phyloP scores from a whole-genome alignment of 1,284 basidiomycete genomes.

The Apiotrichum gamsii region DNA sequence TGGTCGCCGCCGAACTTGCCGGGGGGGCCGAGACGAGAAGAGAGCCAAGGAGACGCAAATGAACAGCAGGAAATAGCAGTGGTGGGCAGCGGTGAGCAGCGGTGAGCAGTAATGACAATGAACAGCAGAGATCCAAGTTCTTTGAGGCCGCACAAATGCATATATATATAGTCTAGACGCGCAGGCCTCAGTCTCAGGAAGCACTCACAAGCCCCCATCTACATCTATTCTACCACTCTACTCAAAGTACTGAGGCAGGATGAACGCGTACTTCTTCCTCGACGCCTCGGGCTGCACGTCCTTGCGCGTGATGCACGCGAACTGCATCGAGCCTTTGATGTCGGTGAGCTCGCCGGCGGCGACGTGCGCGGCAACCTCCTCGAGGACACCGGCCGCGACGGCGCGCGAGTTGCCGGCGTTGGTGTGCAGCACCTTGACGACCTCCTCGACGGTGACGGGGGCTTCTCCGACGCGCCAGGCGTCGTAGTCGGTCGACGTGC shows the following conservation, averaged over 20 bases:
- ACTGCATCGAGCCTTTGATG: constrained; percentile 72
- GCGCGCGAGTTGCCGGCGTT: constrained; percentile 77
- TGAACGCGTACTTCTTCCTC: constrained; percentile 65
- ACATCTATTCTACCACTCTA: too few species aligned
- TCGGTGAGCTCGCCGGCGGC: constrained; percentile 55
- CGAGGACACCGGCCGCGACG: constrained; percentile 64
- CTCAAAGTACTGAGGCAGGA: constrained; percentile 58
- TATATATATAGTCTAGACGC: too few species aligned
- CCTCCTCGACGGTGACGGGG: constrained; percentile 73
- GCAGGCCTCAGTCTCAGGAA: too few species aligned
- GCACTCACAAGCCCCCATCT: too few species aligned
- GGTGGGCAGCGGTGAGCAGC: too few species aligned
- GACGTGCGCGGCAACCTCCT: constrained; percentile 64
- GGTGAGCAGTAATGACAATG: too few species aligned
- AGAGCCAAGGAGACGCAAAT: too few species aligned
- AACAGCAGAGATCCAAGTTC: too few species aligned
- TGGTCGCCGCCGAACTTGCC: too few species aligned
- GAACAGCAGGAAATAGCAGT: too few species aligned
- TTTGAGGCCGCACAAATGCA: too few species aligned
- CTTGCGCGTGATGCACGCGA: constrained; percentile 72
- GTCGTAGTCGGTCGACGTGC: constrained; percentile 86
- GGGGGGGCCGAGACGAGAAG: too few species aligned
- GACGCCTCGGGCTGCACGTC: constrained; percentile 60
- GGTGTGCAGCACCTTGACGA: constrained; percentile 75
- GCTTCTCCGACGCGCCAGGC: constrained; percentile 75